These are phyloP conservation scores for Miscanthus lutarioriparius DNA, from an alignment of 176 grass and related monocot species.

Conservation along the genomic window DNA sequence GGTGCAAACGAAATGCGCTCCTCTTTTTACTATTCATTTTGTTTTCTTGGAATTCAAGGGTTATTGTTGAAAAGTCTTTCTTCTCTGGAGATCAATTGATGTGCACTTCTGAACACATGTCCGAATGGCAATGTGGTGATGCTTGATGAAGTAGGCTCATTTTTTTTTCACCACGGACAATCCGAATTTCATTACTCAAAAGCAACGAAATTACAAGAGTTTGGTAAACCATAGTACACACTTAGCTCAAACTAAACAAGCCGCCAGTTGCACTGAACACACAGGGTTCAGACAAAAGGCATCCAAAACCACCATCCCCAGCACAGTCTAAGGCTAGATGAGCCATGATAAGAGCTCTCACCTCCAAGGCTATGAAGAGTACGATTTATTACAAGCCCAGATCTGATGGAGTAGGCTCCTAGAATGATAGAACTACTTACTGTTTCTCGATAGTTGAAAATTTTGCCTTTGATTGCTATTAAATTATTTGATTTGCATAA, in stretches of 20 bases:
- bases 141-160: neutral
- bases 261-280: neutral
- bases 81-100: neutral
- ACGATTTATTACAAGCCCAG: too few species aligned
- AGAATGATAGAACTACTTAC: too few species aligned
- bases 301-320: neutral
- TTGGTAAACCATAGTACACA: neutral
- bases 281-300: neutral
- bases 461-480: too few species aligned
- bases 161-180: neutral
- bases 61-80: neutral
- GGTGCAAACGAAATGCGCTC: slow-evolving; percentile 27
- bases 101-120: neutral
- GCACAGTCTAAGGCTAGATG: too few species aligned
- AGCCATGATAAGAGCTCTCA: too few species aligned
- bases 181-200: neutral
- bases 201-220: neutral
- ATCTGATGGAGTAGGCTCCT: too few species aligned
- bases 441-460: too few species aligned
- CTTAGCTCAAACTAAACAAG: neutral
- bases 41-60: neutral
- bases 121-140: neutral
- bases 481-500: too few species aligned
- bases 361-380: too few species aligned
- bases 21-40: slow-evolving; percentile 2